Conservation (phyloP, 1,284 basidiomycete species). For the Ceratobasidium sp. region DNA sequence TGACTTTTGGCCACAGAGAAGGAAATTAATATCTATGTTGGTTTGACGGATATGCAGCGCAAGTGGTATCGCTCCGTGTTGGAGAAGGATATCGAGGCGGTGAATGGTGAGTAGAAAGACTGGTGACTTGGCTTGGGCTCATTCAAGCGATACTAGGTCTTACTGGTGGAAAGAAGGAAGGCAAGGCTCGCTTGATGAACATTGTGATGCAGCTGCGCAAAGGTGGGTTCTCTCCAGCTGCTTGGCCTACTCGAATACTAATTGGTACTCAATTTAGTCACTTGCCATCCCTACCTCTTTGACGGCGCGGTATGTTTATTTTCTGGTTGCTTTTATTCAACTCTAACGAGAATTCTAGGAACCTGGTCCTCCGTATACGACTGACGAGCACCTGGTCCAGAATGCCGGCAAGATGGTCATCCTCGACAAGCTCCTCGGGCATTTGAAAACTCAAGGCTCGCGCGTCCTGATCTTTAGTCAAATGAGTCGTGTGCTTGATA, state of each 20-base stretch:
- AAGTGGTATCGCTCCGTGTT: constrained; percentile 97
- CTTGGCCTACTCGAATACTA: background rate
- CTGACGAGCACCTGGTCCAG: constrained; percentile 94
- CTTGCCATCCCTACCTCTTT: constrained; percentile 85
- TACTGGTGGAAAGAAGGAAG: constrained; percentile 92
- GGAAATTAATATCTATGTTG: constrained; percentile 99
- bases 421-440: constrained; percentile 88
- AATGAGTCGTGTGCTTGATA: constrained; percentile 96
- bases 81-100: constrained; percentile 99
- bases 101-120: constrained; percentile 69
- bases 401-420: constrained; percentile 99
- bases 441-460: constrained; percentile 92
- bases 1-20: constrained; percentile 68
- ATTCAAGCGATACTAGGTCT: constrained; percentile 58
- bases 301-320: constrained; percentile 71
- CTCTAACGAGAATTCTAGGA: constrained; percentile 58
- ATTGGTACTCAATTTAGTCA: constrained; percentile 58
- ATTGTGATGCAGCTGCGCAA: constrained; percentile 98
- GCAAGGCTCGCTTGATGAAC: constrained; percentile 97
- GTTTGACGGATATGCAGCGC: constrained; percentile 96
- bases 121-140: background rate
- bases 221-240: constrained; percentile 42
- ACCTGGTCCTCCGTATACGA: constrained; percentile 98
- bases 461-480: constrained; percentile 97
- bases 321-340: background rate